Conservation (phyloP, 495 filamentous ascomycete species). For the Podospora australis region DNA sequence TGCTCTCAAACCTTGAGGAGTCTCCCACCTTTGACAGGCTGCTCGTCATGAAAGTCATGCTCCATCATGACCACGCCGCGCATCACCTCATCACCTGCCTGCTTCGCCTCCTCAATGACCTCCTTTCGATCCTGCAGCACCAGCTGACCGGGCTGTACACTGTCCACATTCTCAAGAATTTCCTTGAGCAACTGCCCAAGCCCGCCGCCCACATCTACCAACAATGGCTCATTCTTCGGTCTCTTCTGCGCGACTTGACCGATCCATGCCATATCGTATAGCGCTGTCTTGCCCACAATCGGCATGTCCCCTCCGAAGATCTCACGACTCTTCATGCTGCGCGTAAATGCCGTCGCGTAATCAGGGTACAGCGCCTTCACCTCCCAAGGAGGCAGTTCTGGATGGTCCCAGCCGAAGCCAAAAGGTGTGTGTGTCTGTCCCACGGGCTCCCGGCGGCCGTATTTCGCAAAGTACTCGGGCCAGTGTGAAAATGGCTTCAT, state of each 20-base stretch:
- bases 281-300: slow-evolving; percentile 5
- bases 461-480: slow-evolving; percentile 21
- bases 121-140: slow-evolving; percentile 42
- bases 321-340: slow-evolving; percentile 15
- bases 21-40: slow-evolving; percentile 35
- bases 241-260: slow-evolving; percentile 5
- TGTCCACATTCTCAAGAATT: slow-evolving; percentile 27
- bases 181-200: slow-evolving; percentile 40
- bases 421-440: slow-evolving; percentile 20
- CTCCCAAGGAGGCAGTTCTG: slow-evolving; percentile 22
- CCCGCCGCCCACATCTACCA: slow-evolving; percentile 48
- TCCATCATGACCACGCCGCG: slow-evolving; percentile 28
- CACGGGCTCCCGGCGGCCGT: slow-evolving; percentile 18
- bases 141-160: slow-evolving; percentile 23
- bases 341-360: slow-evolving; percentile 15
- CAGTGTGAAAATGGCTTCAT: slow-evolving; percentile 20
- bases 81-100: slow-evolving; percentile 11
- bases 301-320: slow-evolving; percentile 20
- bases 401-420: slow-evolving; percentile 23
- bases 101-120: slow-evolving; percentile 30
- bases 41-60: slow-evolving; percentile 36
- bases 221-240: no score
- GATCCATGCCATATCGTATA: slow-evolving; percentile 23
- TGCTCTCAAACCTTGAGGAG: no score
- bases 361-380: slow-evolving; percentile 22